Percentiles rank a stretch among this genome's conserved stretches.
These are phyloP conservation scores for Cryptococcus sp. DNA, from an alignment of 1,284 basidiomycete genomes.

Conservation along the genomic window DNA sequence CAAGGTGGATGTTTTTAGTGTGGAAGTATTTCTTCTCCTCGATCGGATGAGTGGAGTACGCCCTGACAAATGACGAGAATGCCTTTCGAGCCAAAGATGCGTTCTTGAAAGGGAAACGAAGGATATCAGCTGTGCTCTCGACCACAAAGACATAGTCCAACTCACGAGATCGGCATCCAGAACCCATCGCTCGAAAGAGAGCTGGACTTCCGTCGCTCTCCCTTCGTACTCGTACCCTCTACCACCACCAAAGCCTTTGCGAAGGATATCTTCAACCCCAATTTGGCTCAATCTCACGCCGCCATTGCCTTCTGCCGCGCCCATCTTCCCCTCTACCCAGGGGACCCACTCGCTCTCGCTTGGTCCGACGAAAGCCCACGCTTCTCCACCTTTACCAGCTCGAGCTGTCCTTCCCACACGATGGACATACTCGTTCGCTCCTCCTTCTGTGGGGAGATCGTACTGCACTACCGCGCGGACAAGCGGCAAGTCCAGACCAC, in stretches of 20 bases:
- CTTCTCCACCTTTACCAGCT: constrained; percentile 82
- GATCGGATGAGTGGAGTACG: constrained; percentile 95
- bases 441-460: constrained; percentile 96
- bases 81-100: constrained; percentile 76
- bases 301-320: constrained; percentile 38
- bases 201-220: constrained; percentile 93
- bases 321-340: constrained; percentile 81
- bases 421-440: constrained; percentile 95
- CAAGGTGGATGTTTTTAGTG: constrained; percentile 87
- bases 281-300: constrained; percentile 63
- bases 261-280: constrained; percentile 69
- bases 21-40: constrained; percentile 96
- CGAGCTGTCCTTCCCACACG: constrained; percentile 95
- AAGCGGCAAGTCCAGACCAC: constrained; percentile 95
- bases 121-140: background rate
- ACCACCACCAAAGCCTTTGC: constrained; percentile 77
- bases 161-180: constrained; percentile 69
- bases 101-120: constrained; percentile 59
- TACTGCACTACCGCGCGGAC: constrained; percentile 94
- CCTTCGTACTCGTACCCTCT: constrained; percentile 76
- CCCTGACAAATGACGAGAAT: constrained; percentile 88
- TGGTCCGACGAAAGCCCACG: constrained; percentile 90
- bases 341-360: constrained; percentile 80
- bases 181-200: constrained; percentile 95
- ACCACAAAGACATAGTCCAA: constrained; percentile 14